Base-by-base conservation (phyloP, 1,139 yeast genomes). In the Pichia sp. region DNA sequence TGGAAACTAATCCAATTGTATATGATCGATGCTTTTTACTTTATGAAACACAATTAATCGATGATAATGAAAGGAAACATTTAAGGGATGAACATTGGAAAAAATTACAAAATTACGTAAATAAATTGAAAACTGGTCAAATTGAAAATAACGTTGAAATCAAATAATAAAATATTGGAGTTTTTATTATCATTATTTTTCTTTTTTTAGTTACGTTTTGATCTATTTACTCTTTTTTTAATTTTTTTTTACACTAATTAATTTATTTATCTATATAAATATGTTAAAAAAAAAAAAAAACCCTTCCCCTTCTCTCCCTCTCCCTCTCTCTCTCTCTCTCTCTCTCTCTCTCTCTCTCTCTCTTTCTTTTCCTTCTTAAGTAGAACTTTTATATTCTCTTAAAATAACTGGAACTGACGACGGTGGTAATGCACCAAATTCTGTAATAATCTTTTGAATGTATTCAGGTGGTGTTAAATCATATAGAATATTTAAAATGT, bases 371-470 rank as follows among this genome's bases (percentile, higher is more conserved):
- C 9, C 37, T 34, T 1, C 6, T 47, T 48, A 60, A 47, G 63
- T 68, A 67, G 51, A 69, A 58, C 73, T 75, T 67, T 87, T 87
- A 67, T 92, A 92, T 66, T 92, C 98, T 68, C 97, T 79, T 59
- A 92, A 73, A 53, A 92, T 88, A 40, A 92, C 97, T 29, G 98
- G 98, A 52, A 92, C 97, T 1, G 97, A 88, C 9, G 96, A 86
- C 40, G 98, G 96, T 7, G 98, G 98, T 56, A 94, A 74, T 6
- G 96, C 88, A 24, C 99, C 99, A 54, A 90, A 79, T 64, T 92
- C 99, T 2, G 98, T 92, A 45, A 94, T 87, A 51, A 94, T 90
- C 70, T 94, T 92, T 65, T 90, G 89, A 59, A 92, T 88, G 59
- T 86, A 87, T 56, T 83, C 89, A 20, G 96, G 96, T 35, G 97